Evolutionary conservation across 2,329 filamentous ascomycete genomes (phyloP), one percentile per base, ranked within the genome.

Genomic region (Cercospora zeae-maydis): DNA sequence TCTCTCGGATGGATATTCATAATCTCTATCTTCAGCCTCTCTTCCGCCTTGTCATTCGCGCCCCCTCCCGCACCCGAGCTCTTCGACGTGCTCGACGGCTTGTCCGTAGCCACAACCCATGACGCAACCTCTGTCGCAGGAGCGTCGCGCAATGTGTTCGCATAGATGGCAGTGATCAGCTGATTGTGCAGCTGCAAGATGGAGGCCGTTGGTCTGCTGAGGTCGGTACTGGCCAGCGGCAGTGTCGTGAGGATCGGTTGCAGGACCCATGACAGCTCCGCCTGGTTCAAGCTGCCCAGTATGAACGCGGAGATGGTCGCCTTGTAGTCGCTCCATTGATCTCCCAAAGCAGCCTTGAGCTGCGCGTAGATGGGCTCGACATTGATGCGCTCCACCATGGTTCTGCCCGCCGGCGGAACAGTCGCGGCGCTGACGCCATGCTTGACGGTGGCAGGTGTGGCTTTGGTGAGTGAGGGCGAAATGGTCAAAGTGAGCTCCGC

Each of bases 41-140:
- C 85, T 72, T 88, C 86, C 45, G 82, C 82, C 59, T 83, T 83
- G 77, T 88, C 85, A 53, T 84, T 84, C 19, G 82, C 73, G 34
- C 80, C 78, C 13, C 81, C 81, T n/a, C 70, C 69, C 4, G 70
- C 68, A 37, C 66, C 67, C 14, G 70, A 69, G 57, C 65, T 70
- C 69, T 88, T 86, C 4, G 91, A 89, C 14, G 90, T 92, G 57
- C 86, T 83, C 42, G 78, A 87, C 54, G 86, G 87, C 16, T 93
- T 96, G 65, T 95, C 93, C 66, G 84, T 86, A 34, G 85, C 84
- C 39, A 83, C 83, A 53, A 88, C 86, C 84, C 84, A 88, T 69
- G 80, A 82, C 64, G 86, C 86, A 63, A 87, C 83, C 47, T 85
- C 84, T 33, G 70, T 67, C 62, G 85, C 82, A 59, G 86, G 86